Evolutionary conservation across 108 stramenopile genomes (phyloP).

Genomic region (Nannochloropsis oceanica): DNA sequence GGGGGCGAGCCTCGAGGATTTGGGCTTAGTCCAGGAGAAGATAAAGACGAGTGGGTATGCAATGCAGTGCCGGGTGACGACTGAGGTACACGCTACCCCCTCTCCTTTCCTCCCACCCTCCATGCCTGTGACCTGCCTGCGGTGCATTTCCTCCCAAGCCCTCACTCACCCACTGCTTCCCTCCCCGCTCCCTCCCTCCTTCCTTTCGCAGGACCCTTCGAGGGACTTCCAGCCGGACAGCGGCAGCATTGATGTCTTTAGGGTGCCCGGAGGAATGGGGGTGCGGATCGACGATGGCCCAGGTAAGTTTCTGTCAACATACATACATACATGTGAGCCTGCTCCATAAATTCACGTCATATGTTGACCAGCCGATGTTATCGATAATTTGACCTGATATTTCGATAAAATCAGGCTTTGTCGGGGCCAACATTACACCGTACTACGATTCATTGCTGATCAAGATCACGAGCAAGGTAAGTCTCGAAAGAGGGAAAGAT

Average conservation of each 20-base stretch:
- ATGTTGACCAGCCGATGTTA: too few species aligned
- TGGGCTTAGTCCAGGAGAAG: constrained; percentile 48
- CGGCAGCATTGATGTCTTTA: constrained; percentile 72
- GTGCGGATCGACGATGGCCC: constrained; percentile 79
- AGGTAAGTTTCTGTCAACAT: constrained; percentile 39
- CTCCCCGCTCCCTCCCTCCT: neutral
- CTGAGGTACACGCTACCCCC: constrained; percentile 56
- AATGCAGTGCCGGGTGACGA: constrained; percentile 89
- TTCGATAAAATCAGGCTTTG: constrained; percentile 31
- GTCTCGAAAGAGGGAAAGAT: constrained; percentile 43
- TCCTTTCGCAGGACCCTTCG: constrained; percentile 13
- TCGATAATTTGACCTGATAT: too few species aligned
- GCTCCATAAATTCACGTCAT: too few species aligned
- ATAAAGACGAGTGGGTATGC: constrained; percentile 58
- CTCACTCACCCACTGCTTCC: neutral
- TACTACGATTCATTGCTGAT: constrained; percentile 83
- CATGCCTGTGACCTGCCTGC: too few species aligned
- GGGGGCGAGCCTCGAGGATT: constrained; percentile 66
- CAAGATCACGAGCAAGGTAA: constrained; percentile 75
- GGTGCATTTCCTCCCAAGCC: neutral
- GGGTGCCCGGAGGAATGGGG: constrained; percentile 77
- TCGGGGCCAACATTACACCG: constrained; percentile 54
- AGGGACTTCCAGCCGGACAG: constrained; percentile 81
- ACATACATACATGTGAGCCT: neutral
- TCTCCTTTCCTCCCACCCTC: too few species aligned